Evolutionary conservation across 768 basidiomycete genomes (phyloP).

Genomic region (Xanthoconium stramineum): DNA sequence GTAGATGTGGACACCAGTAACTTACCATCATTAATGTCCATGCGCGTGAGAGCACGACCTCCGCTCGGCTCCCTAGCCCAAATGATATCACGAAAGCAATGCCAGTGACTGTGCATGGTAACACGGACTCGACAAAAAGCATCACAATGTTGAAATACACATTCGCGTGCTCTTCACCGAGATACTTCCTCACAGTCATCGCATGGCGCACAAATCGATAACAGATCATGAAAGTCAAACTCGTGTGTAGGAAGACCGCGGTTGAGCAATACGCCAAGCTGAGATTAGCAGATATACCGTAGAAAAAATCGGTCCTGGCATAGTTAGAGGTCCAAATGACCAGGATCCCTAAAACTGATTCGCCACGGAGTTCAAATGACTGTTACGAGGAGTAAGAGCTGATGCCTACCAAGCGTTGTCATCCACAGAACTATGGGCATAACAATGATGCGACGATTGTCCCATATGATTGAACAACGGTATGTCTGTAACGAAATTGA

Average conservation of each 20-base stretch:
- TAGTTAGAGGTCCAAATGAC: background rate
- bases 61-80: background rate
- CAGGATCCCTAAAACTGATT: constrained; percentile 3
- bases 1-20: background rate
- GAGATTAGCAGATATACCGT: background rate
- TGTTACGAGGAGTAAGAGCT: background rate
- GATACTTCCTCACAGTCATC: background rate
- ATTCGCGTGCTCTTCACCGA: constrained; percentile 1
- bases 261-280: constrained; percentile 1
- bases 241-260: background rate
- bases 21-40: constrained; percentile 8
- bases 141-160: constrained; percentile 1
- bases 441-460: constrained; percentile 6
- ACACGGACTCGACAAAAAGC: constrained; percentile 12
- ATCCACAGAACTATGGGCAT: constrained; percentile 13
- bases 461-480: constrained; percentile 36
- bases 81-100: constrained; percentile 3
- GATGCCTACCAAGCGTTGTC: constrained; percentile 6
- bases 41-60: background rate
- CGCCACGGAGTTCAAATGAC: too few relatives aligned
- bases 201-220: background rate
- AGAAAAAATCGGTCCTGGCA: background rate
- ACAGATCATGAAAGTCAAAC: constrained; percentile 10
- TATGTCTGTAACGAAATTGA: constrained; percentile 28
- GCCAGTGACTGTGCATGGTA: constrained; percentile 11